phyloP scores from a whole-genome alignment of 352 stramenopile genomes.

The Globisporangium uncinulatum region DNA sequence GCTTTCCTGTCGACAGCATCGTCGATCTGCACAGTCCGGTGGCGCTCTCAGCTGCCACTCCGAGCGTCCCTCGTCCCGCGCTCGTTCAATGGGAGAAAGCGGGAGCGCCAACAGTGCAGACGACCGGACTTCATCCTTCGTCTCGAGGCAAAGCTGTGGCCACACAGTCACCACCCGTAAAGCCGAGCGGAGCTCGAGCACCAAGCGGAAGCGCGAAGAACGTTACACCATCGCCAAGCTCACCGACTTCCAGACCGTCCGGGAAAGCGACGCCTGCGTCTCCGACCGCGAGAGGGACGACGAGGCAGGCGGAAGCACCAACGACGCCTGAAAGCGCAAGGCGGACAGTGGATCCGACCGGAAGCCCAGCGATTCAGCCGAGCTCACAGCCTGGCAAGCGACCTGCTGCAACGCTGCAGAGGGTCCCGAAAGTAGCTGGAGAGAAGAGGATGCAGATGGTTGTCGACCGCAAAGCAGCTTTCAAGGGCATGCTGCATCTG shows the following conservation, averaged over 20 bases:
- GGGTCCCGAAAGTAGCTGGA: neutral
- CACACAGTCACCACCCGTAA: constrained; percentile 4
- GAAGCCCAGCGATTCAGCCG: neutral
- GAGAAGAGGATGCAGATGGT: constrained; percentile 4
- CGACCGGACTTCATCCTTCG: neutral
- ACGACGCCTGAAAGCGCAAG: constrained; percentile 9
- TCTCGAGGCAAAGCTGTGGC: neutral
- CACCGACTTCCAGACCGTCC: neutral
- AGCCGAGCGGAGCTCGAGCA: neutral
- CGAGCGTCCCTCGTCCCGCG: neutral
- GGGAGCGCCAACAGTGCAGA: neutral
- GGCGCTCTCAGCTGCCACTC: neutral
- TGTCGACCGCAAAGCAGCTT: constrained; percentile 19
- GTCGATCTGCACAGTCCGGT: constrained; percentile 38
- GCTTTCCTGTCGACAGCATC: constrained; percentile 46
- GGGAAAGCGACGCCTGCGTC: constrained; percentile 1
- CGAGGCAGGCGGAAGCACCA: constrained; percentile 1
- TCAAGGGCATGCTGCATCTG: constrained; percentile 33
- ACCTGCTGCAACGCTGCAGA: constrained; percentile 11
- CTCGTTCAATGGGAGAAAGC: neutral
- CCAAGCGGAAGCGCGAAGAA: constrained; percentile 5
- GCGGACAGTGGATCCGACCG: constrained; percentile 1
- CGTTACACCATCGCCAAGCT: neutral
- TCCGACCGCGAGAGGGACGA: constrained; percentile 1
- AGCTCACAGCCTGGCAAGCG: constrained; percentile 1